Conservation (phyloP, 108 stramenopile species). For the Chaetoceros tenuissimus region DNA sequence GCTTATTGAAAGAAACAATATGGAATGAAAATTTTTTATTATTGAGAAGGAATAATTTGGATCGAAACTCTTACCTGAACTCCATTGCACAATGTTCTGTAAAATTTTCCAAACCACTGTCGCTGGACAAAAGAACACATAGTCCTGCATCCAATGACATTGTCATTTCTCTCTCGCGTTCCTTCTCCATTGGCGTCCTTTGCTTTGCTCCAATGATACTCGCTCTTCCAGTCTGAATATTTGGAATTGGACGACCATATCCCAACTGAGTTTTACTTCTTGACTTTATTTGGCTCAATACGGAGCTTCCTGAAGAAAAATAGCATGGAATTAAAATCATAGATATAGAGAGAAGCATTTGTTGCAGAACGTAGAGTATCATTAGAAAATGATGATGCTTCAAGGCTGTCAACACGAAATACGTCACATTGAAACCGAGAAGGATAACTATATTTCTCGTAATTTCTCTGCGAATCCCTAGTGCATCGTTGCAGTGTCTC, state of each 20-base stretch:
- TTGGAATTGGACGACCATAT: neutral
- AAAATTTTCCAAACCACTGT: constrained; percentile 7
- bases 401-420: neutral
- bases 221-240: neutral
- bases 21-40: neutral
- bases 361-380: constrained; percentile 3
- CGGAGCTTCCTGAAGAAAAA: neutral
- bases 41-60: neutral
- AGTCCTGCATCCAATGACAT: constrained; percentile 8
- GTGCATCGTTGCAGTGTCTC: constrained; percentile 4
- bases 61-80: constrained; percentile 6
- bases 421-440: constrained; percentile 1
- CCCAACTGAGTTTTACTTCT: neutral
- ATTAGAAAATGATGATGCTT: neutral
- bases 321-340: constrained; percentile 13
- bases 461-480: constrained; percentile 12
- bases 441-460: constrained; percentile 12
- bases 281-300: neutral
- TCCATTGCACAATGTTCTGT: constrained; percentile 9
- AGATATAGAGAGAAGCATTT: constrained; percentile 5
- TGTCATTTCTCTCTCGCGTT: neutral
- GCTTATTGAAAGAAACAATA: neutral
- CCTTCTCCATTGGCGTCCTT: neutral
- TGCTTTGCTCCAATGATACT: neutral
- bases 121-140: constrained; percentile 2